Evolutionary conservation across 1,139 yeast species (phyloP), one percentile per base, ranked within the genome.

Genomic region (Protomyces pachydermus): DNA sequence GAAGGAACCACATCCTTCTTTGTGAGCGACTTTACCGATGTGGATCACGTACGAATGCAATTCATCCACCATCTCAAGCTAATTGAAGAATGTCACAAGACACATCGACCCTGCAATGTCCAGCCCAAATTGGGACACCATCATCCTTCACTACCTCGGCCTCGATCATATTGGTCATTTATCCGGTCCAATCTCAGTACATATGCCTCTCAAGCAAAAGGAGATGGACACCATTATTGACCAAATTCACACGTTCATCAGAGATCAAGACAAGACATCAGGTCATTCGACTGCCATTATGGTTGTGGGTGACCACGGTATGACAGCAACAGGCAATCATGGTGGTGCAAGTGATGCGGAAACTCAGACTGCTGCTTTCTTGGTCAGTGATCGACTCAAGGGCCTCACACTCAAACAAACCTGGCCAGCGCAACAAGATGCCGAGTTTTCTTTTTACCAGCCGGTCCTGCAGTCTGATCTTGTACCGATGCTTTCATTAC

Each of bases 161-260:
- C 77, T 95, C 55, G 98, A 95, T 73, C 98, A 95, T 74, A 95
- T 95, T 70, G 98, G 99, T 0, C 98, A 95, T 74, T 91, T 91
- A 72, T 95, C 96, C 46, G 99, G 98, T 0, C 95, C 98, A 0
- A 71, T 78, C 3, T 89, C 97, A 5, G 76, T 80, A 0, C 86
- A 84, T 70, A 93, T 95, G 98, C 82, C 84, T 1, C 78, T 77
- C 0, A 93, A 93, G 70, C 98, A 91, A 68, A 66, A 66, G 6
- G 98, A 93, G 74, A 90, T 93, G 96, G 97, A 93, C 73, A 70
- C 66, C 0, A 81, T 93, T 1, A 77, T 91, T 6, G 68, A 79
- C 61, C 71, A 78, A 45, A 74, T 93, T 0, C 90, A 84, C 72
- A 72, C 77, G 0, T 75, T 79, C 8, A 73, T 82, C 2, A 70